Base-by-base conservation (phyloP, 2,329 filamentous ascomycete species). In the Penicillium sp. region DNA sequence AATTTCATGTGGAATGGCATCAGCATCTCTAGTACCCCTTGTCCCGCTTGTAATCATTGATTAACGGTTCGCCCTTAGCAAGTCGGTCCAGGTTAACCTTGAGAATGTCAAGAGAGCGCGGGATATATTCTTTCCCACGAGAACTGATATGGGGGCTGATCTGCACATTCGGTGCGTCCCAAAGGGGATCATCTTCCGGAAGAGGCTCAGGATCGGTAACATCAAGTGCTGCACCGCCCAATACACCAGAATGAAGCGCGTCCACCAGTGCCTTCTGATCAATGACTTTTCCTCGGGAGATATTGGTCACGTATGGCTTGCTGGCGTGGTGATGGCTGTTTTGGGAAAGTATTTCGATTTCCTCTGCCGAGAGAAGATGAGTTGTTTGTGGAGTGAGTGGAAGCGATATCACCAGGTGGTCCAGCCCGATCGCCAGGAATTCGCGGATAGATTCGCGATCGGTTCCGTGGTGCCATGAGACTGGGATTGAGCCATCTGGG, bases 161-260 rank as follows among this genome's bases (percentile, higher is more conserved):
- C 48, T 88, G 81, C 14, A 88, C 78, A 69, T 92, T 91, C 56
- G 83, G 83, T 13, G 86, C 77, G 24, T 77, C 81, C 89, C 89
- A 93, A 47, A 93, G 73, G 58, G 83, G 81, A 66, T 89, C 84
- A 4, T 87, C 83, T 2, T 79, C 72, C 0, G 89, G 88, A 58
- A 93, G 69, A 0, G 90, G 90, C 70, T 93, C 90, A 0, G 90
- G 90, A 56, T 92, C 89, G 1, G 89, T 89, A 1, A 93, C 90
- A 67, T 92, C 90, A 39, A 93, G 73, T 1, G 89, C 89, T 0
- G 90, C 90, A 29, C 90, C 90, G 3, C 78, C 72, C 29, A 90
- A 67, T 2, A 79, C 77, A 0, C 80, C 80, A 0, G 58, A 61
- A 39, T 83, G 73, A 10, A 92, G 73, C 0, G 88, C 86, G 1